These are phyloP conservation scores for Gastrolobium bilobum DNA, from an alignment of 306 rosid genomes.

Conservation along the genomic window DNA sequence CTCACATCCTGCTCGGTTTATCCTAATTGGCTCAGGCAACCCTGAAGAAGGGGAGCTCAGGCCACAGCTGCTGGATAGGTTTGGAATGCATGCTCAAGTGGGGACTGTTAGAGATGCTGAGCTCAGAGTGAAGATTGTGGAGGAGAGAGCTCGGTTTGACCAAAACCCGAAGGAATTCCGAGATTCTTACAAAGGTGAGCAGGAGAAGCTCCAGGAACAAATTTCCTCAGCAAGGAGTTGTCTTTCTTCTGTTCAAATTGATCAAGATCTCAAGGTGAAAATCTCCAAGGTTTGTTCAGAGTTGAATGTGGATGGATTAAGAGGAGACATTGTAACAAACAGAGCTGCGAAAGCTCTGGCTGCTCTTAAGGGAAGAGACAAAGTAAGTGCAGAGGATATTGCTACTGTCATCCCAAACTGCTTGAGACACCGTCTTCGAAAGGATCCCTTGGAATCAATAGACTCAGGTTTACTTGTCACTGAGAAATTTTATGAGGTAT, in stretches of 20 bases:
- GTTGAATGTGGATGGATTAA: constrained; percentile 88
- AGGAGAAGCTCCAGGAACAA: constrained; percentile 74
- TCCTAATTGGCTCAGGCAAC: constrained; percentile 89
- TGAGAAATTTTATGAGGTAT: constrained; percentile 87
- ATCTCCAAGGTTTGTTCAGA: constrained; percentile 88
- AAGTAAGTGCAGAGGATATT: constrained; percentile 76
- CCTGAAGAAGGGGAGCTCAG: constrained; percentile 97
- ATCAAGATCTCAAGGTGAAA: constrained; percentile 78
- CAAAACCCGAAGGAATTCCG: constrained; percentile 81
- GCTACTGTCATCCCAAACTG: constrained; percentile 93
- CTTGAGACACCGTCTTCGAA: constrained; percentile 90
- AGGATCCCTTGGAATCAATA: constrained; percentile 88
- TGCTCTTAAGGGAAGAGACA: constrained; percentile 82
- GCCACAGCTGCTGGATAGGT: constrained; percentile 90
- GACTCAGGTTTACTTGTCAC: constrained; percentile 89
- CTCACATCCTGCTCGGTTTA: constrained; percentile 88
- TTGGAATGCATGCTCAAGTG: constrained; percentile 95
- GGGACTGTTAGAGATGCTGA: constrained; percentile 94
- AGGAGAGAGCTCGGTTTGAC: constrained; percentile 87
- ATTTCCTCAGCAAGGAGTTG: constrained; percentile 70
- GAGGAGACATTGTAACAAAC: constrained; percentile 93
- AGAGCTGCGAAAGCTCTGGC: constrained; percentile 90
- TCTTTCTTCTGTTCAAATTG: constrained; percentile 77
- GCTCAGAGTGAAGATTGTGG: constrained; percentile 90
- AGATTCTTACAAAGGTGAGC: constrained; percentile 68